Conservation (phyloP, 345 rosid species). For the Lepidium aucheri region DNA sequence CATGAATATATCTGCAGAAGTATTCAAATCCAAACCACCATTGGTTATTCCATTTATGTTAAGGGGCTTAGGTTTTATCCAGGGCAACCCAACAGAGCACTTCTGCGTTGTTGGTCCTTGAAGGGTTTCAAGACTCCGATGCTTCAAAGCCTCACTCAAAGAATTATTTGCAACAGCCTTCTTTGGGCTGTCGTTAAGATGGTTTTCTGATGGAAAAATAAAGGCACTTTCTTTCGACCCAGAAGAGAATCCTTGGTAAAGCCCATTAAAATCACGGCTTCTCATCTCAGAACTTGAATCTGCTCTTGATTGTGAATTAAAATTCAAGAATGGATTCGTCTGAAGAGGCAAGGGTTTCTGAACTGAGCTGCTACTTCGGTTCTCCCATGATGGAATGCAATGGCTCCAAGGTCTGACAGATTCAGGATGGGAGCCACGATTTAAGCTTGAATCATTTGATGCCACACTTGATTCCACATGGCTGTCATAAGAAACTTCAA, state of each 20-base stretch:
- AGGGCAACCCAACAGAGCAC: constrained; percentile 40
- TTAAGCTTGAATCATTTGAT: constrained; percentile 36
- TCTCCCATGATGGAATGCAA: constrained; percentile 51
- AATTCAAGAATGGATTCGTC: constrained; percentile 38
- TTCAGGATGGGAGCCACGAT: constrained; percentile 36
- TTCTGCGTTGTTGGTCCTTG: constrained; percentile 45
- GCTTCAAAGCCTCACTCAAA: constrained; percentile 26
- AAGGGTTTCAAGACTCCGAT: constrained; percentile 27
- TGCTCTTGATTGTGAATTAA: constrained; percentile 31
- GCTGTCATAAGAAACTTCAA: constrained; percentile 31
- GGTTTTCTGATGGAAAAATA: constrained; percentile 1
- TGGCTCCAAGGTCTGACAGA: constrained; percentile 44
- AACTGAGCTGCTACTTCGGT: constrained; percentile 39
- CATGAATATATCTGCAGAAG: constrained; percentile 27
- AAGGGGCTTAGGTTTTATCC: constrained; percentile 49
- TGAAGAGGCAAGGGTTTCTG: constrained; percentile 51
- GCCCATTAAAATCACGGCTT: constrained; percentile 41
- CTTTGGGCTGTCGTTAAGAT: not conserved
- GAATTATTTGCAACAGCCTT: constrained; percentile 32
- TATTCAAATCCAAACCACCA: constrained; percentile 41
- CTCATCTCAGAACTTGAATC: constrained; percentile 41
- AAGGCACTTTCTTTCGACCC: constrained; percentile 36
- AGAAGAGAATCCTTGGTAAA: constrained; percentile 43
- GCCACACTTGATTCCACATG: constrained; percentile 41
- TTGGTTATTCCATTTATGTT: constrained; percentile 28